Conservation (phyloP, 2,329 filamentous ascomycete genomes). For the Aurifilum marmelostoma region DNA sequence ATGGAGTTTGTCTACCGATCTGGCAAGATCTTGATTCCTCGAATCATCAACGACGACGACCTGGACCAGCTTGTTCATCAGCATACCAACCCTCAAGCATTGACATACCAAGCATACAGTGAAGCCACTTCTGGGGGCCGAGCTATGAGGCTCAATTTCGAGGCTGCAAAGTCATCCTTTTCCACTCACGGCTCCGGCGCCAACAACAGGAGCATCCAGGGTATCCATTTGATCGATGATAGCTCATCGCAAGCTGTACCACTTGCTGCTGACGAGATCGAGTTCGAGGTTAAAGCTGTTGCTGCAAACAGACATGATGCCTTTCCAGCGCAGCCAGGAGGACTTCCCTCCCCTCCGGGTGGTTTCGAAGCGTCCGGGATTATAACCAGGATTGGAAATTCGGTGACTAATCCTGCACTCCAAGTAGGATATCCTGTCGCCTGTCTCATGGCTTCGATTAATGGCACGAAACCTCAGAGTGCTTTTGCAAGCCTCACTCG, state of each 20-base stretch:
- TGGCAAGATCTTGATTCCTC: conserved; percentile 45
- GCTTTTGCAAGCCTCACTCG: conserved; percentile 41
- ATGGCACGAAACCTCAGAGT: conserved; percentile 28
- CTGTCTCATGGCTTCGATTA: conserved; percentile 35
- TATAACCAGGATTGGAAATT: conserved; percentile 36
- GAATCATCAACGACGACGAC: conserved; percentile 44
- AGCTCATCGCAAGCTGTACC: background rate
- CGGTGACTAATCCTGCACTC: conserved; percentile 31
- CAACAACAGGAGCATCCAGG: background rate
- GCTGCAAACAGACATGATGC: conserved; percentile 37
- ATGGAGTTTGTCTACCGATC: conserved; percentile 48
- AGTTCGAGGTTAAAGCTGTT: conserved; percentile 38
- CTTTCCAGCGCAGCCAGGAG: background rate
- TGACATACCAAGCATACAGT: conserved; percentile 46
- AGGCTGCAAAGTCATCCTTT: background rate
- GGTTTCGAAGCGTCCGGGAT: conserved; percentile 47
- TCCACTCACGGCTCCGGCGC: conserved; percentile 33
- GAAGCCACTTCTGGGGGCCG: conserved; percentile 26
- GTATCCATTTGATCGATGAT: conserved; percentile 14
- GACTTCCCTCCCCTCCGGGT: conserved; percentile 10
- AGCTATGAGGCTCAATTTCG: conserved; percentile 1
- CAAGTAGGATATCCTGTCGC: conserved; percentile 42
- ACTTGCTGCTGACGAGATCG: conserved; percentile 34
- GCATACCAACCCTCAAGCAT: conserved; percentile 43
- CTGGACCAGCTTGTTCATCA: conserved; percentile 49